Base-by-base conservation (phyloP, 169 alveolate genomes). In the Plasmodium falciparum region DNA sequence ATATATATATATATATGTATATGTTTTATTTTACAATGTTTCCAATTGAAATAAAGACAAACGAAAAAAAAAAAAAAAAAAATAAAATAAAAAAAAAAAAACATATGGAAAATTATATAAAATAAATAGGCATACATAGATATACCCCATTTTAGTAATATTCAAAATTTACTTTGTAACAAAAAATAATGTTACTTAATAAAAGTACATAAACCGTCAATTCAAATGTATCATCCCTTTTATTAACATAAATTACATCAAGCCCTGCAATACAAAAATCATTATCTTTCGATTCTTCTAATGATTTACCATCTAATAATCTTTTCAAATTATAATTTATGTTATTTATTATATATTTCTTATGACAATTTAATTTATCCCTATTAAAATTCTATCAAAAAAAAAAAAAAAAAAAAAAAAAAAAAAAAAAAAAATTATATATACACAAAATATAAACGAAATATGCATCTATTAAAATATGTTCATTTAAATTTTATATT, bases 201-300 rank as follows among this genome's bases (percentile, higher is more conserved):
- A 86, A 50, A 61, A 86, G 33, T 59, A 88, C 92, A 72, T 43
- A 86, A 20, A 86, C 49, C n/a, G 49, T 71, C 65, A 86, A 26
- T 49, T 71, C 88, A 52, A 72, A 86, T 47, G 71, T 50, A 54
- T 86, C 43, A 13, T 73, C 54, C 26, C 33, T 58, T 24, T 71
- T 52, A 33, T 72, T 59, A 54, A 62, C 8, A 54, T 86, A 86
- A 7, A 86, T 73, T 11, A 86, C 88, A 72, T 86, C 92, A 2
- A 86, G 52, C 3, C 92, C 92, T 20, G 92, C 86, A 52, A 86
- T 72, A 52, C 47, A 86, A 62, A 69, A 83, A 39, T 83, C 70
- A 7, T n/a, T 49, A 22, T 67, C 80, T 12, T 69, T 73, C 11
- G 49, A 29, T 45, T 54, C 58, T 7, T 69, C 80, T 50, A 11